A percentile compares a stretch with the other conserved stretches of the same genome.
Evolutionary conservation across 495 filamentous ascomycete species (phyloP).

Genomic region (Lindgomyces ingoldianus): DNA sequence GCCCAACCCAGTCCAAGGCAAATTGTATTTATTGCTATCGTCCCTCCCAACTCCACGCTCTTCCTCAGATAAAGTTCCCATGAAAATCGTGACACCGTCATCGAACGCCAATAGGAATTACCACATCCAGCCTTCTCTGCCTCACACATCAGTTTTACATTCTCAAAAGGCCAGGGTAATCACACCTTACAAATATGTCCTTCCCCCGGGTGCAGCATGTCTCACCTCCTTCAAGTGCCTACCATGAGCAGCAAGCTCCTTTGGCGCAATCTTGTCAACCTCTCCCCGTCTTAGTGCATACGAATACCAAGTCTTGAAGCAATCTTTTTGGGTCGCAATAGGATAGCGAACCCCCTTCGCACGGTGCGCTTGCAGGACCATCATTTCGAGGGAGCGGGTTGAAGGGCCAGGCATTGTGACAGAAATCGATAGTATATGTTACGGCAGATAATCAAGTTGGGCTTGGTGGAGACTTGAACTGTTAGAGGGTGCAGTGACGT

Average conservation of each 20-base stretch:
- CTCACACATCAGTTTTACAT: neutral
- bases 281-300: slow-evolving; percentile 24
- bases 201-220: slow-evolving; percentile 15
- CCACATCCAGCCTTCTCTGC: slow-evolving; percentile 15
- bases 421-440: neutral
- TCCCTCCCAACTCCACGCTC: too few relatives aligned
- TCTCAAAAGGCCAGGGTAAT: neutral
- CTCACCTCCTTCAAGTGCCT: slow-evolving; percentile 14
- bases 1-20: too few relatives aligned
- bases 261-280: slow-evolving; percentile 11
- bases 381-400: slow-evolving; percentile 26
- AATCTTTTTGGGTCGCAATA: slow-evolving; percentile 18
- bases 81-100: neutral
- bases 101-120: neutral
- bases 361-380: slow-evolving; percentile 29
- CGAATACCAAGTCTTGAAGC: slow-evolving; percentile 34
- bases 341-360: slow-evolving; percentile 31
- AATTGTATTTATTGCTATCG: too few relatives aligned
- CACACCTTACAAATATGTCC: slow-evolving; percentile 32
- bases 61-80: neutral
- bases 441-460: neutral
- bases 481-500: neutral
- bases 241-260: slow-evolving; percentile 7
- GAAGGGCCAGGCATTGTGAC: slow-evolving; percentile 14
- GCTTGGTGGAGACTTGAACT: neutral